Conservation (phyloP, 441 rosid species). For the Populus hybrid region DNA sequence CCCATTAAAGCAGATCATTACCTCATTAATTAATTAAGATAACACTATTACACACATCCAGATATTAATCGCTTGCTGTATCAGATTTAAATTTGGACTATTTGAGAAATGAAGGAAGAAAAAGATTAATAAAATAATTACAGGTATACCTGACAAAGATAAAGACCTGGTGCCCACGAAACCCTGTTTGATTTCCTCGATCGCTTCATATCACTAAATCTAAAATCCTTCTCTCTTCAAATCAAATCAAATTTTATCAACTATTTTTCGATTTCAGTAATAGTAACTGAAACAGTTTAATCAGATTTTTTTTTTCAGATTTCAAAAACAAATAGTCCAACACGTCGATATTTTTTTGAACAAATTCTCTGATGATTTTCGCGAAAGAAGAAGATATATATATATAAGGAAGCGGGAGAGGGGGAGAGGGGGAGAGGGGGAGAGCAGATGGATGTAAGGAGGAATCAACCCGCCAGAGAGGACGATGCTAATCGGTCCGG, state of each 20-base stretch:
- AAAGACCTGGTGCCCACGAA: conserved; percentile 54
- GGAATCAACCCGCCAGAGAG: not conserved
- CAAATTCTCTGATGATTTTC: too few relatives aligned
- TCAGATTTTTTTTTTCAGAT: not conserved
- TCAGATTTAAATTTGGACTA: not conserved
- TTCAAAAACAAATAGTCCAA: not conserved
- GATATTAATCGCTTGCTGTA: not conserved
- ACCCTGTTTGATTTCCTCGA: conserved; percentile 55
- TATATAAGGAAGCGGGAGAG: not conserved
- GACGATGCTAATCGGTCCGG: too few relatives aligned
- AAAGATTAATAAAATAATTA: conserved; percentile 12
- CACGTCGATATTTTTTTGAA: too few relatives aligned
- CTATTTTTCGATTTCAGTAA: not conserved
- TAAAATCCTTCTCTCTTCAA: not conserved
- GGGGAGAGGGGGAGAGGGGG: too few relatives aligned
- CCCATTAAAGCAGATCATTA: not conserved
- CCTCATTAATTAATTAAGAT: too few relatives aligned
- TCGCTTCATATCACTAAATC: conserved; percentile 37
- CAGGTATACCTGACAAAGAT: conserved; percentile 59
- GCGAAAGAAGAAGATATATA: not conserved
- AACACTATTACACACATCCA: too few relatives aligned
- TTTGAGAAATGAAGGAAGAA: not conserved
- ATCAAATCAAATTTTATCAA: not conserved
- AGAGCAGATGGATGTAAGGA: not conserved
- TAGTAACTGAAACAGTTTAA: not conserved